These are phyloP conservation scores for Wickerhamiella siamensis DNA, from an alignment of 805 yeast genomes.

Conservation along the genomic window DNA sequence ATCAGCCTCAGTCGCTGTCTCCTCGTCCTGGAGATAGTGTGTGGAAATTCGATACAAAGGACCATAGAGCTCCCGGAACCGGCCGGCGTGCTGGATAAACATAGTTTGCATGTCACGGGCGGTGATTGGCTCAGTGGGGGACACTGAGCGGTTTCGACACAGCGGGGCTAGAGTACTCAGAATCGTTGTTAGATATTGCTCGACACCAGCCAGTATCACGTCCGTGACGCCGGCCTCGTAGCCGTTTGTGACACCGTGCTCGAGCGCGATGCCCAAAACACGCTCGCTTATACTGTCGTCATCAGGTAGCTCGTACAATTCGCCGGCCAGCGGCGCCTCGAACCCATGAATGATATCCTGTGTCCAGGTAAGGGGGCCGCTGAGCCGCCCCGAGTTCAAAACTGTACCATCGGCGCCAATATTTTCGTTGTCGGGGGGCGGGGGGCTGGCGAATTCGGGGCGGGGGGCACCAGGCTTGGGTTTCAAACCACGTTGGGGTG, in stretches of 20 bases:
- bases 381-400: slow-evolving; percentile 20
- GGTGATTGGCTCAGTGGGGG: slow-evolving; percentile 22
- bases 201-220: slow-evolving; percentile 64
- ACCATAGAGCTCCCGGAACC: slow-evolving; percentile 24
- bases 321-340: slow-evolving; percentile 66
- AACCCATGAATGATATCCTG: slow-evolving; percentile 82
- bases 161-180: slow-evolving; percentile 48
- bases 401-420: slow-evolving; percentile 6
- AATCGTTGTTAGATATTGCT: slow-evolving; percentile 58
- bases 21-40: slow-evolving; percentile 25
- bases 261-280: slow-evolving; percentile 73
- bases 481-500: background rate
- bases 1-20: slow-evolving; percentile 7
- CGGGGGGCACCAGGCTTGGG: background rate
- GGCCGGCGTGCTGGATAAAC: slow-evolving; percentile 23
- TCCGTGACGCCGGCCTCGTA: slow-evolving; percentile 71
- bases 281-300: slow-evolving; percentile 48
- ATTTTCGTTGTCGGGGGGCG: background rate
- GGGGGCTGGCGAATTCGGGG: background rate
- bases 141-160: slow-evolving; percentile 17
- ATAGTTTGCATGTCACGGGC: slow-evolving; percentile 25
- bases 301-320: slow-evolving; percentile 73
- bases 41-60: slow-evolving; percentile 25
- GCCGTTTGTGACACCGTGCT: slow-evolving; percentile 74
- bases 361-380: slow-evolving; percentile 49